These are phyloP conservation scores for Colletotrichum eremochloae DNA, from an alignment of 2,329 filamentous ascomycete genomes.

Conservation along the genomic window DNA sequence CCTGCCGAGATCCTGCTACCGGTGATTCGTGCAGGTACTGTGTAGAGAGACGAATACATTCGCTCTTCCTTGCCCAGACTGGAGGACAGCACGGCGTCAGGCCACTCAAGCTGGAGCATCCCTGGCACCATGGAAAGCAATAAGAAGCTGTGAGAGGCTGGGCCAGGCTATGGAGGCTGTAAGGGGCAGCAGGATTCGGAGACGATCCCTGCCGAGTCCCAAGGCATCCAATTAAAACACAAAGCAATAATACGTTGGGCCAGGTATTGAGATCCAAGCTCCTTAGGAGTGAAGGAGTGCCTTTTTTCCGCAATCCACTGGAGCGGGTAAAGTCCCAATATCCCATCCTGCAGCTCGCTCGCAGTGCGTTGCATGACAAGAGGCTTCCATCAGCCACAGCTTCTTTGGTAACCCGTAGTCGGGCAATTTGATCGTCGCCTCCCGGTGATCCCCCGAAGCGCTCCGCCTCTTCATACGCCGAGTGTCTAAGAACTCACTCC, in stretches of 20 bases:
- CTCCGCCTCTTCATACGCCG: neutral
- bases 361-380: neutral
- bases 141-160: neutral
- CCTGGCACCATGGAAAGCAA: neutral
- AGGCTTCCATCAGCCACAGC: neutral
- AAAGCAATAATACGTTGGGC: neutral
- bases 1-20: too few species aligned
- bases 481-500: neutral
- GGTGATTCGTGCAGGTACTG: too few species aligned
- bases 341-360: neutral
- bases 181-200: neutral
- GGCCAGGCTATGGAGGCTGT: neutral
- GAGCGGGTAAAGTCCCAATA: neutral
- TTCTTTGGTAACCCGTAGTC: neutral
- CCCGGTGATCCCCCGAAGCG: neutral
- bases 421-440: neutral
- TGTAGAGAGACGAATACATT: too few species aligned
- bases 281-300: neutral
- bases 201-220: neutral
- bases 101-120: slow-evolving; percentile 16
- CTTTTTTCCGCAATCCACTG: neutral
- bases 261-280: neutral
- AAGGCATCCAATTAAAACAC: neutral
- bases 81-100: neutral
- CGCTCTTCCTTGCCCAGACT: too few species aligned